A percentile compares a stretch with the other conserved stretches of the same genome.
Conservation (phyloP, 2,329 filamentous ascomycete species). For the Cytospora schulzeri region DNA sequence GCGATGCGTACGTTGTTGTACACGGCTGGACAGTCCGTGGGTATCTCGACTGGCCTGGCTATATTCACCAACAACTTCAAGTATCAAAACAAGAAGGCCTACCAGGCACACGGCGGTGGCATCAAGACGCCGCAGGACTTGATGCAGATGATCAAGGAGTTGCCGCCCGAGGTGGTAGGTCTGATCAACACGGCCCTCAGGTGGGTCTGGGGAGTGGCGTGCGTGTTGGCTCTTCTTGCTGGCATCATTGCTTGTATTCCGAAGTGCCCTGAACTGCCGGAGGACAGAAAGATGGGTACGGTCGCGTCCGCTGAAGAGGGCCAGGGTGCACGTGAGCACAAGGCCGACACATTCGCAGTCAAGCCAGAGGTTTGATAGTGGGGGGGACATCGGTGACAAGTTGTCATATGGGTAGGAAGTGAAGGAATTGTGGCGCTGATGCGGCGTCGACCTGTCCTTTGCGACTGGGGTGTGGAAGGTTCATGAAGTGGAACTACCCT, state of each 20-base stretch:
- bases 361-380: not conserved
- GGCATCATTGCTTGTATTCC: not conserved
- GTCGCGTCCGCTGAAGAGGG: not conserved
- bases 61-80: conserved; percentile 24
- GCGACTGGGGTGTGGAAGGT: not conserved
- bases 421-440: too few species aligned
- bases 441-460: not conserved
- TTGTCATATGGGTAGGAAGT: too few species aligned
- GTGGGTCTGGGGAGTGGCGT: conserved; percentile 20
- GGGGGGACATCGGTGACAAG: not conserved
- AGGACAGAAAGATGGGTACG: not conserved
- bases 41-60: conserved; percentile 21
- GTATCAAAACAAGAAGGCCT: not conserved
- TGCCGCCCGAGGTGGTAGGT: not conserved
- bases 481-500: not conserved
- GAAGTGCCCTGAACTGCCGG: conserved; percentile 10
- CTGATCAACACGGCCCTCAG: conserved; percentile 14
- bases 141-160: conserved; percentile 12
- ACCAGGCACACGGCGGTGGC: not conserved
- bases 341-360: not conserved
- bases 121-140: conserved; percentile 17
- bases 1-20: conserved; percentile 21
- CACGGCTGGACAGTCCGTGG: conserved; percentile 24
- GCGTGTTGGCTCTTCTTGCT: conserved; percentile 7
- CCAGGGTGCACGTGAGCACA: not conserved